Evolutionary conservation across 805 yeast species (phyloP).

Genomic region (Yarrowia sp.): DNA sequence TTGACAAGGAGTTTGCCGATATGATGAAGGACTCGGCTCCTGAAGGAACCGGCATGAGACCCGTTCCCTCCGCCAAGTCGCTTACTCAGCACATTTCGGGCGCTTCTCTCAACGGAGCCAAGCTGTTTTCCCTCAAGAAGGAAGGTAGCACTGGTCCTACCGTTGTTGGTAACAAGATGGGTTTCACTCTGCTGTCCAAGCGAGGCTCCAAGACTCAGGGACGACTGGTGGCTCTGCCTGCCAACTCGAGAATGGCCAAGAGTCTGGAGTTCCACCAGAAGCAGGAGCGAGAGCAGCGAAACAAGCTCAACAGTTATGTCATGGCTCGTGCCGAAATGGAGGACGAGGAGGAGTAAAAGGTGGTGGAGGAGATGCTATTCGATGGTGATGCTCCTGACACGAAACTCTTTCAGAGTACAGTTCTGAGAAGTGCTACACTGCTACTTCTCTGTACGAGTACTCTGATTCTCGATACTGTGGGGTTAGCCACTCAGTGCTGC

Average conservation of each 20-base stretch:
- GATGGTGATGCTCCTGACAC: too few relatives aligned
- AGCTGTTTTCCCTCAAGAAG: conserved; percentile 32
- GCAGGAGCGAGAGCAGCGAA: conserved; percentile 60
- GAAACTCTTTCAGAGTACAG: too few relatives aligned
- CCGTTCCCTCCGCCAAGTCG: conserved; percentile 44
- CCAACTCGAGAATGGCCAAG: conserved; percentile 61
- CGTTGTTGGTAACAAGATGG: conserved; percentile 46
- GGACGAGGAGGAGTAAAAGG: neutral
- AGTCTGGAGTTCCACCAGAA: conserved; percentile 60
- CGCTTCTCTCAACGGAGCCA: conserved; percentile 32
- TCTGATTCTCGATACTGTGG: too few relatives aligned
- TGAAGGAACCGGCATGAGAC: conserved; percentile 42
- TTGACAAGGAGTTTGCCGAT: conserved; percentile 64
- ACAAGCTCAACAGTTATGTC: conserved; percentile 52
- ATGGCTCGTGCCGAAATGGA: conserved; percentile 36
- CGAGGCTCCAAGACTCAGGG: conserved; percentile 58
- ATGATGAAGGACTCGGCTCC: conserved; percentile 58
- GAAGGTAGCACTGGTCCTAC: conserved; percentile 9
- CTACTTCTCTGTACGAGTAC: too few relatives aligned
- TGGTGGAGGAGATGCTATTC: too few relatives aligned
- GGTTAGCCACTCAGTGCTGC: too few relatives aligned
- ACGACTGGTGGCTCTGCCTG: conserved; percentile 60
- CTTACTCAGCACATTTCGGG: conserved; percentile 14
- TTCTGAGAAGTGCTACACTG: too few relatives aligned
- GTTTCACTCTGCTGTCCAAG: conserved; percentile 64